Percentiles rank a stretch among this genome's conserved stretches.
These are phyloP conservation scores for Colletotrichum trifolii DNA, from an alignment of 2,329 filamentous ascomycete genomes.

Conservation along the genomic window DNA sequence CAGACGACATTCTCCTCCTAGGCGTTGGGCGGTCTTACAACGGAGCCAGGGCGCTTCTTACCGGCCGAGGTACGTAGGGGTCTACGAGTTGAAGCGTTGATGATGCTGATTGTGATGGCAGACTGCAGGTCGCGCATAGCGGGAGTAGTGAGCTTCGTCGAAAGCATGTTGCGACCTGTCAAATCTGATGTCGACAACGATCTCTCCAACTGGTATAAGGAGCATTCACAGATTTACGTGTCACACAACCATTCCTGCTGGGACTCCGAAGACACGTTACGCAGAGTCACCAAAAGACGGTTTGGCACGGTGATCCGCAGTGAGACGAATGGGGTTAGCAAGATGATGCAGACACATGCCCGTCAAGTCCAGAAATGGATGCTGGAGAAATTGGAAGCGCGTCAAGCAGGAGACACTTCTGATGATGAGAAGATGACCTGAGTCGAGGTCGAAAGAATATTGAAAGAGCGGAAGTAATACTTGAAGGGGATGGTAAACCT, in stretches of 20 bases:
- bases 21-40: conserved; percentile 91
- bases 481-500: too few species aligned
- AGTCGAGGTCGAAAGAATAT: background rate
- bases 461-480: background rate
- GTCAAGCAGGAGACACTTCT: conserved; percentile 56
- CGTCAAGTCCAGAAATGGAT: conserved; percentile 65
- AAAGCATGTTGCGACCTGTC: conserved; percentile 79
- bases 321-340: conserved; percentile 57
- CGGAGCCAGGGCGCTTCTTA: conserved; percentile 83
- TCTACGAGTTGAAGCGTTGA: background rate
- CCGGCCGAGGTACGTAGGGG: conserved; percentile 73
- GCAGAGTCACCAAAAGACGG: conserved; percentile 69
- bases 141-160: conserved; percentile 84
- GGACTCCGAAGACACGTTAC: conserved; percentile 68
- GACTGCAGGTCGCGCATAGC: conserved; percentile 75
- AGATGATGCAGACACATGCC: conserved; percentile 68
- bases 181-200: conserved; percentile 81
- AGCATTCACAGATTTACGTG: conserved; percentile 84
- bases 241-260: conserved; percentile 81
- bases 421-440: conserved; percentile 57
- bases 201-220: conserved; percentile 84
- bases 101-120: conserved; percentile 38
- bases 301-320: conserved; percentile 70
- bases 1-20: conserved; percentile 83
- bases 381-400: conserved; percentile 48